Conservation (phyloP, 1,284 basidiomycete species). For the Cryptococcus hybrid region DNA sequence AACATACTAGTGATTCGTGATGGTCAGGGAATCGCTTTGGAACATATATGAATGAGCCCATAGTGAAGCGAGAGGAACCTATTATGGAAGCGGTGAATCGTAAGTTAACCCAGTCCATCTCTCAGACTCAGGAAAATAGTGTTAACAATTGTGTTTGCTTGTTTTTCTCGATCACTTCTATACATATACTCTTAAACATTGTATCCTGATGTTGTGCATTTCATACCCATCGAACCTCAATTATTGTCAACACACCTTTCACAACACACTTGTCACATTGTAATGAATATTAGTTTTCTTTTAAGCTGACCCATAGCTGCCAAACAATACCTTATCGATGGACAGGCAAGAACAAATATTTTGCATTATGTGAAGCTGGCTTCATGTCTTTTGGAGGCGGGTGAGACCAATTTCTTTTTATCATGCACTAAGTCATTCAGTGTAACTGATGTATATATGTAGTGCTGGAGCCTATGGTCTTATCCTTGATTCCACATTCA, state of each 20-base stretch:
- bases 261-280: too few relatives aligned
- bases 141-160: slow-evolving; percentile 17
- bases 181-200: background rate
- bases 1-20: slow-evolving; percentile 64
- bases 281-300: slow-evolving; percentile 64
- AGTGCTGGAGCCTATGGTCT: slow-evolving; percentile 86
- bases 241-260: background rate
- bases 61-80: slow-evolving; percentile 60
- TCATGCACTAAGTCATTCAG: background rate
- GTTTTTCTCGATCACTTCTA: too few relatives aligned
- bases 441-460: background rate
- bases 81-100: slow-evolving; percentile 84
- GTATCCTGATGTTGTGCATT: background rate
- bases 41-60: slow-evolving; percentile 72
- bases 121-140: too few relatives aligned
- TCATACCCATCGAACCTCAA: background rate
- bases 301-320: slow-evolving; percentile 54
- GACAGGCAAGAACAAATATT: slow-evolving; percentile 89
- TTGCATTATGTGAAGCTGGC: slow-evolving; percentile 75
- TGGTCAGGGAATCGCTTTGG: slow-evolving; percentile 67
- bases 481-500: slow-evolving; percentile 79
- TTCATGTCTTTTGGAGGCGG: slow-evolving; percentile 88
- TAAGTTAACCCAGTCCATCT: slow-evolving; percentile 47
- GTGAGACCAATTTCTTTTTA: slow-evolving; percentile 52
- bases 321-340: slow-evolving; percentile 70